These are phyloP conservation scores for Claviceps cyperi DNA, from an alignment of 2,329 filamentous ascomycete genomes.

Conservation along the genomic window DNA sequence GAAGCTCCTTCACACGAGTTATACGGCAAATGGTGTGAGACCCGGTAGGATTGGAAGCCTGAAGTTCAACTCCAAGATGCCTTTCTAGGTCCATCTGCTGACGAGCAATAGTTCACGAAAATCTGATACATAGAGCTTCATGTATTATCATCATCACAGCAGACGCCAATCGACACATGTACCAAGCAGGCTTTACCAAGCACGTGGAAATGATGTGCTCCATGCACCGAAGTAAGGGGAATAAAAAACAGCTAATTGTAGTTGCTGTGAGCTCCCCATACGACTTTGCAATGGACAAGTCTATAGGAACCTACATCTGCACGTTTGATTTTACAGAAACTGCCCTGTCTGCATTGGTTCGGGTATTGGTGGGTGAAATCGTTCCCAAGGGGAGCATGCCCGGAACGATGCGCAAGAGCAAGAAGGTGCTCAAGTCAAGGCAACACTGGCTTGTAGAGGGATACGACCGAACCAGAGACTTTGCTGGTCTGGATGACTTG, in stretches of 20 bases:
- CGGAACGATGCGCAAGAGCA: constrained; percentile 71
- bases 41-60: constrained; percentile 34
- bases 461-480: constrained; percentile 69
- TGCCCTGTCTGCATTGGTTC: constrained; percentile 70
- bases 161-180: constrained; percentile 85
- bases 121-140: constrained; percentile 74
- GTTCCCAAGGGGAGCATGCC: constrained; percentile 44
- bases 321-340: constrained; percentile 95
- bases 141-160: constrained; percentile 85
- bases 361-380: constrained; percentile 68
- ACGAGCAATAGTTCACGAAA: constrained; percentile 56
- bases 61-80: neutral
- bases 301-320: constrained; percentile 84
- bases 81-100: constrained; percentile 3
- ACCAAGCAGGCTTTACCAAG: constrained; percentile 89
- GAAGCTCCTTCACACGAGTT: constrained; percentile 83
- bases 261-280: constrained; percentile 91
- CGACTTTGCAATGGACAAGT: constrained; percentile 86
- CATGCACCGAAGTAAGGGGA: constrained; percentile 59
- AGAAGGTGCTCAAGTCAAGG: constrained; percentile 74
- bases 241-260: constrained; percentile 81
- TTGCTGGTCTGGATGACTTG: constrained; percentile 57
- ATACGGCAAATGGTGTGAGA: constrained; percentile 82
- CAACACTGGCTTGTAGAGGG: constrained; percentile 91
- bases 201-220: constrained; percentile 93